Evolutionary conservation across 2,329 filamentous ascomycete species (phyloP), one percentile per base, ranked within the genome.

Genomic region (Xylariales sp.): DNA sequence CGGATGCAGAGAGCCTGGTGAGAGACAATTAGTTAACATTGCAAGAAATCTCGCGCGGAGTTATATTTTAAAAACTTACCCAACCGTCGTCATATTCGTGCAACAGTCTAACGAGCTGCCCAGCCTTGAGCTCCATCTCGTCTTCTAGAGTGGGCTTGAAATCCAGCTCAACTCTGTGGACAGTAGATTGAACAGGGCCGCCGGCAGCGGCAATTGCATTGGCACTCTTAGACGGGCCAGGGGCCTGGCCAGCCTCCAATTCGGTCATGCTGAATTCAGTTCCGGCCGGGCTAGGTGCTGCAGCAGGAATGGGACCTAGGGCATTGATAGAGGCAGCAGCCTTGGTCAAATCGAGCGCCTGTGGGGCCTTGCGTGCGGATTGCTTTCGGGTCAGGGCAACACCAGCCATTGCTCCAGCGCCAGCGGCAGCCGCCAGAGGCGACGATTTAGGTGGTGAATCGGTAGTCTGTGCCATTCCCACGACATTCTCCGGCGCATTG

Each of bases 71-170:
- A 36, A 19, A 39, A 74, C 85, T 76, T 76, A 91, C 87, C 93
- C 93, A 98, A 54, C 93, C 93, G 65, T 98, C 93, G 57, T 98
- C 93, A 54, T 97, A 98, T 64, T 95, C 90, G 56, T 97, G 91
- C 37, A 97, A 72, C 47, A 98, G 70, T 47, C 91, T 79, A 35
- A 97, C 88, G 33, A 98, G 72, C 45, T 94, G 83, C 37, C 93
- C 93, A 41, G 83, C 78, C 45, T 71, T 76, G 30, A 98, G 74
- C 45, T 81, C 85, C 55, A 98, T 72, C 64, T 98, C 93, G 56
- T 98, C 93, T 5, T 88, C 85, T 74, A 97, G 83, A 4, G 86
- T 91, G 18, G 93, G 90, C 60, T 81, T 85, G 63, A 97, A 98
- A 61, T 96, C 90, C 50, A 97, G 79, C 61, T 96, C 88, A 23